These are phyloP conservation scores for Gynandropsis gynandra DNA, from an alignment of 345 rosid genomes.

Conservation along the genomic window DNA sequence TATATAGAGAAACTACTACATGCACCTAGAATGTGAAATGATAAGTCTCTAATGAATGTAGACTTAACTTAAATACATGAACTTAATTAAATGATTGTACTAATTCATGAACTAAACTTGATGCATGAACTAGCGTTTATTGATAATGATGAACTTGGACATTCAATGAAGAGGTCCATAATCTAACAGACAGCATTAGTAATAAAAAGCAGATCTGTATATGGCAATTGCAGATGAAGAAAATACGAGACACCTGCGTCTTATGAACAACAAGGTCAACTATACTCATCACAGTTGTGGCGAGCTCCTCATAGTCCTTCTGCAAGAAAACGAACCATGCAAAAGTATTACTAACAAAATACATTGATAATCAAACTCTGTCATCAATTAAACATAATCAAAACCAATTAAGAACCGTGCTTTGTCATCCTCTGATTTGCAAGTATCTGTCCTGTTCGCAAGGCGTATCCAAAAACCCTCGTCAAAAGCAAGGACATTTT, in stretches of 20 bases:
- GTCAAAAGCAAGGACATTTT: conserved; percentile 83
- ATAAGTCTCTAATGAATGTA: too few relatives aligned
- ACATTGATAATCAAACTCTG: conserved; percentile 13
- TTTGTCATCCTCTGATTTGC: conserved; percentile 89
- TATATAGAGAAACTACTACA: too few relatives aligned
- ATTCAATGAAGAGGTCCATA: too few relatives aligned
- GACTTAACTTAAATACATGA: too few relatives aligned
- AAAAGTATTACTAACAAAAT: conserved; percentile 13
- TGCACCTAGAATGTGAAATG: too few relatives aligned
- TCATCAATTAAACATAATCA: conserved; percentile 17
- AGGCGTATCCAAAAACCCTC: conserved; percentile 83
- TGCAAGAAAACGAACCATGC: conserved; percentile 30
- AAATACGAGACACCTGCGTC: conserved; percentile 46
- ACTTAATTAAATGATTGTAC: too few relatives aligned
- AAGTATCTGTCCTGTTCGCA: conserved; percentile 77
- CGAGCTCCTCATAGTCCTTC: conserved; percentile 92
- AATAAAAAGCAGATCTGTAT: too few relatives aligned
- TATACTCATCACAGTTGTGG: conserved; percentile 65
- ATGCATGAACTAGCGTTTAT: too few relatives aligned
- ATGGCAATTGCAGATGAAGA: background rate
- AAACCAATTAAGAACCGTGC: conserved; percentile 45
- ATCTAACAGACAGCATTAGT: too few relatives aligned
- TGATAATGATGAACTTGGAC: too few relatives aligned
- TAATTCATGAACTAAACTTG: too few relatives aligned
- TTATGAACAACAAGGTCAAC: conserved; percentile 78